These are phyloP conservation scores for Alternaria burnsii DNA, from an alignment of 2,329 filamentous ascomycete genomes.

Conservation along the genomic window DNA sequence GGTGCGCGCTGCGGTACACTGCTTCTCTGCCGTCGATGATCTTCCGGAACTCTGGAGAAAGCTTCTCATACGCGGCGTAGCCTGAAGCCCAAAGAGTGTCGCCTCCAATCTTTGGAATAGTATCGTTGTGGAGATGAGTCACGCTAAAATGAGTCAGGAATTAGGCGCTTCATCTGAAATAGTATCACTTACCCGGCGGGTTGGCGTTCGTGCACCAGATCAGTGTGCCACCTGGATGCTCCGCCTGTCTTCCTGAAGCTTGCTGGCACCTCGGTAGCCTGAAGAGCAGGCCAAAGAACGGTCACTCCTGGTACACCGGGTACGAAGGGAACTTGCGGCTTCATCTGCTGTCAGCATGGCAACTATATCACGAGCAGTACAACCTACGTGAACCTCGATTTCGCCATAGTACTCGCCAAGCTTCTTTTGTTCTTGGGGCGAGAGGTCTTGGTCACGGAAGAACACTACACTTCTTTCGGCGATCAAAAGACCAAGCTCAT, in stretches of 20 bases:
- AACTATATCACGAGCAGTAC: neutral
- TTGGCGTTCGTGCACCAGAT: slow-evolving; percentile 75
- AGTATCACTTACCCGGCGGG: slow-evolving; percentile 62
- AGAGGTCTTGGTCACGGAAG: slow-evolving; percentile 60
- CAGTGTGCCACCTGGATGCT: slow-evolving; percentile 73
- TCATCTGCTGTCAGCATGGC: neutral
- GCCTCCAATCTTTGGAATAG: slow-evolving; percentile 69
- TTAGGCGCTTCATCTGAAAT: neutral
- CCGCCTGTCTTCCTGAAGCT: slow-evolving; percentile 74
- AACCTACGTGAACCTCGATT: slow-evolving; percentile 72
- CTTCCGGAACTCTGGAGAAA: slow-evolving; percentile 73
- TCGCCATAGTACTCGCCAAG: slow-evolving; percentile 56
- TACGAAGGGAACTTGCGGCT: slow-evolving; percentile 76
- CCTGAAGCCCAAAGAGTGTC: slow-evolving; percentile 77
- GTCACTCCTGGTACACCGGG: slow-evolving; percentile 70
- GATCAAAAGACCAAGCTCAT: slow-evolving; percentile 58
- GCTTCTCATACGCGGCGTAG: slow-evolving; percentile 76
- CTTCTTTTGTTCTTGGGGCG: slow-evolving; percentile 42
- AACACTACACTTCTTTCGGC: slow-evolving; percentile 57
- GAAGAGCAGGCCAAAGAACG: slow-evolving; percentile 75
- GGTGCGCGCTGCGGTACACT: slow-evolving; percentile 71
- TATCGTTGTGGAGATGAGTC: slow-evolving; percentile 75
- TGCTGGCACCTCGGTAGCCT: slow-evolving; percentile 67
- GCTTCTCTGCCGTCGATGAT: slow-evolving; percentile 72
- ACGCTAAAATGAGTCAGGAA: slow-evolving; percentile 49